phyloP scores from a whole-genome alignment of 2,329 filamentous ascomycete species.

The Neobulgaria alba region DNA sequence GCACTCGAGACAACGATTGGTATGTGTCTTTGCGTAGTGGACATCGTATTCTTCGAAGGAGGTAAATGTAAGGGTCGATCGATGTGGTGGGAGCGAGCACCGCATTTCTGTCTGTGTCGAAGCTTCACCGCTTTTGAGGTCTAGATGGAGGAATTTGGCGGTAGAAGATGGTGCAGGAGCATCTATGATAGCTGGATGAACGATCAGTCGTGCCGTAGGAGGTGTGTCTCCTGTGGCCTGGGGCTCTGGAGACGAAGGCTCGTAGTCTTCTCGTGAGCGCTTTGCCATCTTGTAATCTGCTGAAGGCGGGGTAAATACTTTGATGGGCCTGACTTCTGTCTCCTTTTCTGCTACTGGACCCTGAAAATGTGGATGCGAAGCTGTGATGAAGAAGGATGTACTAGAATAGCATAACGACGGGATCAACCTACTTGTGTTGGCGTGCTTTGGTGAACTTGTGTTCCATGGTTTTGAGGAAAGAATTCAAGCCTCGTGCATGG shows the following conservation, averaged over 20 bases:
- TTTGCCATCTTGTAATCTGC: slow-evolving; percentile 43
- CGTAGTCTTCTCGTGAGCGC: slow-evolving; percentile 45
- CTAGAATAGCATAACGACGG: too few relatives aligned
- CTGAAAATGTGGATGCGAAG: too few relatives aligned
- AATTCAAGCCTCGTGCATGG: too few relatives aligned
- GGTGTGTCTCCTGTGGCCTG: slow-evolving; percentile 14
- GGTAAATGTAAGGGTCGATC: slow-evolving; percentile 58
- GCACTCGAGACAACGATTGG: slow-evolving; percentile 79
- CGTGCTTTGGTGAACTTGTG: too few relatives aligned
- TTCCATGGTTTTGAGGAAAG: too few relatives aligned
- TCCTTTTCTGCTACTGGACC: slow-evolving; percentile 3
- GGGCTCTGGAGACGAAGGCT: slow-evolving; percentile 33
- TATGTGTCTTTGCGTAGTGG: slow-evolving; percentile 75
- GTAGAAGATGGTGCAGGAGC: slow-evolving; percentile 20
- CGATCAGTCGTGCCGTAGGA: slow-evolving; percentile 16
- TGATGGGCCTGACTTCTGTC: slow-evolving; percentile 7
- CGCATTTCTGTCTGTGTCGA: slow-evolving; percentile 45
- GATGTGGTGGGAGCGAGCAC: slow-evolving; percentile 77
- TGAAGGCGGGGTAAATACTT: slow-evolving; percentile 31
- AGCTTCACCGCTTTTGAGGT: slow-evolving; percentile 41
- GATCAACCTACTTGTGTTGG: too few relatives aligned
- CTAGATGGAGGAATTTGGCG: slow-evolving; percentile 54
- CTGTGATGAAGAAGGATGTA: too few relatives aligned
- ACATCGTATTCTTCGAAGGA: slow-evolving; percentile 76
- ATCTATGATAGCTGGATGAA: slow-evolving; percentile 16